Percentiles rank a stretch among this genome's conserved stretches.
Evolutionary conservation across 2,329 filamentous ascomycete genomes (phyloP).

Genomic region (Ophiostoma ulmi): DNA sequence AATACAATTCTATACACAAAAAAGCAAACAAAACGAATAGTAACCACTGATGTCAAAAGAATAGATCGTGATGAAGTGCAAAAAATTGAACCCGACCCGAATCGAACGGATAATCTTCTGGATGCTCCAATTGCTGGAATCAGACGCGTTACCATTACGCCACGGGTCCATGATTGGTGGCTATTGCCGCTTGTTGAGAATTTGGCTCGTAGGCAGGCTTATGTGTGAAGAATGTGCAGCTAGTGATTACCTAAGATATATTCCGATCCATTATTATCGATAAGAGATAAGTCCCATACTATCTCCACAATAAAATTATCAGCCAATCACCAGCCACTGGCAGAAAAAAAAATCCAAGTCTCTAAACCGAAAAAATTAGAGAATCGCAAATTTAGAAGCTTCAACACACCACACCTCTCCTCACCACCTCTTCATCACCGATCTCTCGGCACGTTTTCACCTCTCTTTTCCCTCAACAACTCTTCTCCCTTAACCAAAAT

Average conservation of each 20-base stretch:
- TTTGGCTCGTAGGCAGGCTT: neutral
- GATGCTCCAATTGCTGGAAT: slow-evolving; percentile 15
- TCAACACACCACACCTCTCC: slow-evolving; percentile 1
- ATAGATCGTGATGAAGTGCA: neutral
- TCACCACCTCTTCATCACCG: slow-evolving; percentile 1
- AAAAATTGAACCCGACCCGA: slow-evolving; percentile 16
- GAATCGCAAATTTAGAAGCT: slow-evolving; percentile 1
- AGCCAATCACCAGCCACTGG: slow-evolving; percentile 16
- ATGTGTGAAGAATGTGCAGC: neutral
- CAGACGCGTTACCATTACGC: slow-evolving; percentile 19
- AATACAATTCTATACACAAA: neutral
- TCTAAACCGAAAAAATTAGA: slow-evolving; percentile 11
- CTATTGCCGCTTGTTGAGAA: neutral
- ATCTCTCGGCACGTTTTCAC: neutral
- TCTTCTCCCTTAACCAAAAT: slow-evolving; percentile 36
- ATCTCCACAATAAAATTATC: neutral
- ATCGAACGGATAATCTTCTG: slow-evolving; percentile 19
- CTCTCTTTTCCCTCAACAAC: neutral
- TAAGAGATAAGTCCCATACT: slow-evolving; percentile 2
- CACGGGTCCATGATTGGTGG: slow-evolving; percentile 12
- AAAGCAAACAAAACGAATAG: neutral
- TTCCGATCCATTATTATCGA: neutral
- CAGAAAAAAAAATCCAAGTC: slow-evolving; percentile 15
- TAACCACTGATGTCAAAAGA: neutral
- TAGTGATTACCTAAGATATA: neutral